A percentile compares a stretch with the other conserved stretches of the same genome.
phyloP scores from a whole-genome alignment of 495 filamentous ascomycete species.

The Lophium mytilinum region DNA sequence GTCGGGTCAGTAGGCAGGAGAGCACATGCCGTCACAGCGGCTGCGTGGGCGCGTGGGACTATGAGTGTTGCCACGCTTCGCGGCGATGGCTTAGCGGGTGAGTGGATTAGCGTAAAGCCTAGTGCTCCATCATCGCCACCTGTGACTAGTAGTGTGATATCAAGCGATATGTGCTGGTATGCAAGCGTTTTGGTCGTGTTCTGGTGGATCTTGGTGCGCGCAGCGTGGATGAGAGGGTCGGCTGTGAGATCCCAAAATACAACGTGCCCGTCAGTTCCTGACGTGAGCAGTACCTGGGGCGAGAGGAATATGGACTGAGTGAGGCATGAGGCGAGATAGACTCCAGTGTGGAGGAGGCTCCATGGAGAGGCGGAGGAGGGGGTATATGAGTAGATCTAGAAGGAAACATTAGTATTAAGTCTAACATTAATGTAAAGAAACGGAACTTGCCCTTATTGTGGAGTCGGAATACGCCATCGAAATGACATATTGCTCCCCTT shows the following conservation, averaged over 20 bases:
- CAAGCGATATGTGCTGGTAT: conserved; percentile 21
- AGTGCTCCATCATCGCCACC: conserved; percentile 82
- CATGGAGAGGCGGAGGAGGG: conserved; percentile 37
- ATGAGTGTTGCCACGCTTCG: conserved; percentile 38
- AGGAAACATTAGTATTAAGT: background rate
- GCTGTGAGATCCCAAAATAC: conserved; percentile 41
- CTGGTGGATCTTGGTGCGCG: conserved; percentile 49
- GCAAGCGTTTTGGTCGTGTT: conserved; percentile 61
- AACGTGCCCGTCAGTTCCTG: conserved; percentile 55
- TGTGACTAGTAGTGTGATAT: conserved; percentile 49
- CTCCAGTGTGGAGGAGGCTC: conserved; percentile 45
- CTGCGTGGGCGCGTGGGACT: conserved; percentile 68
- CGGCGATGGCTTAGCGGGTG: background rate
- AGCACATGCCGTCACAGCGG: conserved; percentile 63
- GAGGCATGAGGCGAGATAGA: conserved; percentile 72
- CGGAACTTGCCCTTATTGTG: conserved; percentile 47
- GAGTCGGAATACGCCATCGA: conserved; percentile 74
- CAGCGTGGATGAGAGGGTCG: conserved; percentile 19
- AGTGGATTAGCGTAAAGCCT: conserved; percentile 42
- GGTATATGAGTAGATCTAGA: conserved; percentile 52
- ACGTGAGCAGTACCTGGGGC: conserved; percentile 43
- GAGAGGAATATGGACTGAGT: conserved; percentile 56
- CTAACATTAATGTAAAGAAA: background rate
- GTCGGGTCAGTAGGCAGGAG: conserved; percentile 29
- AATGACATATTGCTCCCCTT: conserved; percentile 39